phyloP scores from a whole-genome alignment of 2,329 filamentous ascomycete species.

The Capronia americana region DNA sequence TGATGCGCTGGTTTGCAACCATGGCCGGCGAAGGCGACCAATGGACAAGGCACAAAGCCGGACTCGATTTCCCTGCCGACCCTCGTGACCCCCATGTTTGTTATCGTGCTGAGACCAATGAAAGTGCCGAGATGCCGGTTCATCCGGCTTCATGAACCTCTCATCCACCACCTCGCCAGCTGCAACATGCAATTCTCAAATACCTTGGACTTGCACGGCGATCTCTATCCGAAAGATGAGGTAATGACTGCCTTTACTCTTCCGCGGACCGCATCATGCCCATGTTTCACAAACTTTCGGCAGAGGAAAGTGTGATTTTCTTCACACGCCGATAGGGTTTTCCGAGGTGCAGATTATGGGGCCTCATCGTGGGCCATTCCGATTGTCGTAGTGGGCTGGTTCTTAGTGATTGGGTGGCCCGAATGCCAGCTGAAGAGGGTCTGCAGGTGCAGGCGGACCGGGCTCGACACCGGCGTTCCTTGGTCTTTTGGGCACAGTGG shows the following conservation, averaged over 20 bases:
- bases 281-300: neutral
- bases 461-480: neutral
- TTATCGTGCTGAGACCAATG: neutral
- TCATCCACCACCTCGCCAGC: neutral
- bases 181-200: conserved; percentile 1
- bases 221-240: neutral
- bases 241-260: neutral
- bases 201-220: neutral
- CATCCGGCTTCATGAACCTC: neutral
- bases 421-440: neutral
- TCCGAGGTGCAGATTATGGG: neutral
- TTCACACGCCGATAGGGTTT: neutral
- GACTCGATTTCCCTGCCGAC: neutral
- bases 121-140: neutral
- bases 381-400: neutral
- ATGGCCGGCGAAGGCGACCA: neutral
- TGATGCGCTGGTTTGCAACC: neutral
- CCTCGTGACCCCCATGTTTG: neutral
- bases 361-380: neutral
- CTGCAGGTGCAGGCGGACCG: conserved; percentile 5
- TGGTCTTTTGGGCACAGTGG: neutral
- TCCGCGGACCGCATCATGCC: neutral
- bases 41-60: neutral
- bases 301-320: neutral
- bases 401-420: neutral